Base-by-base conservation (phyloP, 257 asterid species). In the Jasminum sambac region DNA sequence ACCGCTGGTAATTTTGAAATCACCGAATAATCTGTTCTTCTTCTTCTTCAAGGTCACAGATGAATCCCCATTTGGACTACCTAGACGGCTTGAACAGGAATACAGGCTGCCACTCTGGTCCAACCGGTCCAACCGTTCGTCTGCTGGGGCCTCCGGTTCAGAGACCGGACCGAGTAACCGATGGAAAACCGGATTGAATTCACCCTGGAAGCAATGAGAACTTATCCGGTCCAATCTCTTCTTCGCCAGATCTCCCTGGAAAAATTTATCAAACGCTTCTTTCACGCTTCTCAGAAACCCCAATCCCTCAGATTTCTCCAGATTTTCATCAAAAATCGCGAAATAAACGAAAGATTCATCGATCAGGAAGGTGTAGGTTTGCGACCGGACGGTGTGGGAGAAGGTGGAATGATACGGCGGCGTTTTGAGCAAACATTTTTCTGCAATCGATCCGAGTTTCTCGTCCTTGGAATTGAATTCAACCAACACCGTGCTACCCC, bases 381-480 rank as follows among this genome's bases (percentile, higher is more conserved):
- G 75, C 37, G 83, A 79, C 0, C 96, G 91, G 70, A 89, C 78
- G 40, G 97, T 89, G 84, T 94, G 99, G 71, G 89, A 77, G 88
- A 86, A 94, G 3, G 69, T 24, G 34, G 96, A 76, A 61, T 94
- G 97, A 8, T 77, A 73, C 63, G 82, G 85, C 9, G 99, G 99
- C 34, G 96, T 82, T 2, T 81, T 85, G 63, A 70, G 82, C 37
- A 94, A 90, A 81, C 99, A 94, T 78, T 79, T 84, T 67, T 79
- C 78, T 5, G 99, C 97, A 65, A 83, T 69, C 16, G 79, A 75
- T 41, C 96, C 90, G 71, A 94, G 91, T 63, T 76, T 92, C 62
- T 89, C 96, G 75, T 88, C 92, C 39, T 75, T 79, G 37, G 97
- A 83, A 81, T 88, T 91, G 90, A 89, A 87, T 68, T 94, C 97